phyloP scores from a whole-genome alignment of 73 alveolate species.

The Symbiodinium natans region DNA sequence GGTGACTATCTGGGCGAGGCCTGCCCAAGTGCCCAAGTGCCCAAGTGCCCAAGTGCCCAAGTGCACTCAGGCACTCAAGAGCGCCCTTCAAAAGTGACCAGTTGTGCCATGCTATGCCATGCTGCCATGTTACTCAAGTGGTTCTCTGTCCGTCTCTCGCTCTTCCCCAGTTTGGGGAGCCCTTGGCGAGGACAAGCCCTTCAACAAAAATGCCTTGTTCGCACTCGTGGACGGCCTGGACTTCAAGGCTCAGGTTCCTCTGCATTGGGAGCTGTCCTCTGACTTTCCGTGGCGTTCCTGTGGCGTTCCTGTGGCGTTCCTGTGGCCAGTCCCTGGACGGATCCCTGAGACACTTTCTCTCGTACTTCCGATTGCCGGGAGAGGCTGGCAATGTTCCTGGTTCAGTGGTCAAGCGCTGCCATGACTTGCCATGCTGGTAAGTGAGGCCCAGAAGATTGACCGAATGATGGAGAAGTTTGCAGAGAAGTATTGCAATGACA shows the following conservation, averaged over 20 bases:
- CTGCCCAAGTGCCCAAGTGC: background rate
- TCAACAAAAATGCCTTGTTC: slow-evolving; percentile 97
- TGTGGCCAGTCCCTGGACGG: slow-evolving; percentile 95
- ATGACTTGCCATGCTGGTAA: background rate
- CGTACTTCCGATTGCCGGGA: slow-evolving; percentile 99
- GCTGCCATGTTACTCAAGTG: background rate
- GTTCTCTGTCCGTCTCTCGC: background rate
- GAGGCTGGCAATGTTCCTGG: slow-evolving; percentile 95
- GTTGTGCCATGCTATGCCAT: background rate
- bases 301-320: background rate
- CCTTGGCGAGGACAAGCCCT: slow-evolving; percentile 95
- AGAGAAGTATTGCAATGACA: slow-evolving; percentile 97
- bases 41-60: too few relatives aligned
- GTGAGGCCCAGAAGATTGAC: slow-evolving; percentile 97
- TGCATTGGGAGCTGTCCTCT: background rate
- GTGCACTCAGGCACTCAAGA: too few relatives aligned
- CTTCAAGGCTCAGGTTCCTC: slow-evolving; percentile 90
- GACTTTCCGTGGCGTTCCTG: background rate
- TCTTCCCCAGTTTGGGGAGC: background rate
- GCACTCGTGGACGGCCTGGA: slow-evolving; percentile 96
- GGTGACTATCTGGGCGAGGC: slow-evolving; percentile 99
- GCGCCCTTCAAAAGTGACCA: background rate
- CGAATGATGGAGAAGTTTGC: slow-evolving; percentile 98
- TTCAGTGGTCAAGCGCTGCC: background rate
- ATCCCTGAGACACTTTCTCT: slow-evolving; percentile 97